These are phyloP conservation scores for Sarocladium strictum DNA, from an alignment of 2,329 filamentous ascomycete genomes.

Conservation along the genomic window DNA sequence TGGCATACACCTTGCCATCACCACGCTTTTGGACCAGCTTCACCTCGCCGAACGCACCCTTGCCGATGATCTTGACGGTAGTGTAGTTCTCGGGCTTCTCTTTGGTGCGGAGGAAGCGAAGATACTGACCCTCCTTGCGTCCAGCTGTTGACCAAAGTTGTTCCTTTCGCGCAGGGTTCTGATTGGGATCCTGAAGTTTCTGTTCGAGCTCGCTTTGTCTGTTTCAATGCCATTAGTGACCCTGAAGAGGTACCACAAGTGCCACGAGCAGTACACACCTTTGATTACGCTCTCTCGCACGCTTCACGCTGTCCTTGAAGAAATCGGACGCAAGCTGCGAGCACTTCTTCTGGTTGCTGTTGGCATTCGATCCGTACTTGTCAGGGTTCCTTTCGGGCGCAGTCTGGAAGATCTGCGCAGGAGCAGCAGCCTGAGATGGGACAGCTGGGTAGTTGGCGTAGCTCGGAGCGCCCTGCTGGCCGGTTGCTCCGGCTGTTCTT, in stretches of 20 bases:
- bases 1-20: slow-evolving; percentile 93
- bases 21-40: slow-evolving; percentile 95
- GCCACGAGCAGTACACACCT: slow-evolving; percentile 53
- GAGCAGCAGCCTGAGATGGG: slow-evolving; percentile 51
- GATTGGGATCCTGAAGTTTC: slow-evolving; percentile 70
- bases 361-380: slow-evolving; percentile 59
- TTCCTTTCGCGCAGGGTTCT: slow-evolving; percentile 71
- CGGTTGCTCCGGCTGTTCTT: slow-evolving; percentile 69
- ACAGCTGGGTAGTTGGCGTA: slow-evolving; percentile 63
- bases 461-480: slow-evolving; percentile 53
- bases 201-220: slow-evolving; percentile 91
- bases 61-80: slow-evolving; percentile 96
- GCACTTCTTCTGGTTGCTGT: slow-evolving; percentile 67
- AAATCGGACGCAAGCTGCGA: slow-evolving; percentile 75
- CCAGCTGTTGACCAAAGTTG: slow-evolving; percentile 80
- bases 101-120: slow-evolving; percentile 89
- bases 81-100: slow-evolving; percentile 92
- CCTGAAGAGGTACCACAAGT: background rate
- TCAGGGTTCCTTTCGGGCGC: slow-evolving; percentile 85
- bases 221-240: slow-evolving; percentile 8
- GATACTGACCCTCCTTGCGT: slow-evolving; percentile 83
- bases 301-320: slow-evolving; percentile 97
- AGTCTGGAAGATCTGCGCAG: slow-evolving; percentile 67
- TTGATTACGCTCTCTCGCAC: slow-evolving; percentile 89
- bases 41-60: slow-evolving; percentile 97